These are phyloP conservation scores for Moringa oleifera DNA, from an alignment of 345 rosid genomes.

Conservation along the genomic window DNA sequence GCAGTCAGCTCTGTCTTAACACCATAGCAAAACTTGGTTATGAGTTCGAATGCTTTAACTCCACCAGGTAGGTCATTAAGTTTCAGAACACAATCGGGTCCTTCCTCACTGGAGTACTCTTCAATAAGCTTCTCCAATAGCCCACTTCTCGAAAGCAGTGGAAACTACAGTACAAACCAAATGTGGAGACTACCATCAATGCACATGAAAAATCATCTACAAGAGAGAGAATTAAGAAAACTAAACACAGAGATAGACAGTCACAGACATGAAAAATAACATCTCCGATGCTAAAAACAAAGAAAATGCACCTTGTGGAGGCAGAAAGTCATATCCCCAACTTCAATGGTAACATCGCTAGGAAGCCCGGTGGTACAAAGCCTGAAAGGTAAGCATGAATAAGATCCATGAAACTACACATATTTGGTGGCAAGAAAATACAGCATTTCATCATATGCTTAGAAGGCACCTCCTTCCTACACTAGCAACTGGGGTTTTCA, in stretches of 20 bases:
- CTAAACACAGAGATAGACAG: background rate
- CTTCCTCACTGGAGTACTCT: conserved; percentile 32
- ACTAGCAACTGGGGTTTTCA: no score
- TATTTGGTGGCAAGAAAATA: no score
- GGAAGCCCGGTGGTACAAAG: conserved; percentile 63
- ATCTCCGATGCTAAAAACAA: conserved; percentile 4
- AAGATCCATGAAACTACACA: background rate
- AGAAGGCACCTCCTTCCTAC: no score
- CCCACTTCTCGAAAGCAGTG: conserved; percentile 67
- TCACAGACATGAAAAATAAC: background rate
- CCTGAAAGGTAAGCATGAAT: conserved; percentile 32
- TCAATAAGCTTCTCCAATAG: conserved; percentile 48
- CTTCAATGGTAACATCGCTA: conserved; percentile 64
- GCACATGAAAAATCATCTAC: no score
- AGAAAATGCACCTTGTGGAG: conserved; percentile 63
- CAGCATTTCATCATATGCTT: no score
- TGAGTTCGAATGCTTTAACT: conserved; percentile 53
- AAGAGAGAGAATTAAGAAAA: background rate
- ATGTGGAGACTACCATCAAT: no score
- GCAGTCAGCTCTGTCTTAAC: conserved; percentile 56
- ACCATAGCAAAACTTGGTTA: conserved; percentile 61
- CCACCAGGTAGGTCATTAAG: conserved; percentile 72
- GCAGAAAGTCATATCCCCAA: conserved; percentile 59
- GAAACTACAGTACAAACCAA: conserved; percentile 38
- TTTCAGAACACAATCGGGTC: conserved; percentile 33